phyloP scores from a whole-genome alignment of 1,284 basidiomycete species.

The Cryptococcus jaspeensis region DNA sequence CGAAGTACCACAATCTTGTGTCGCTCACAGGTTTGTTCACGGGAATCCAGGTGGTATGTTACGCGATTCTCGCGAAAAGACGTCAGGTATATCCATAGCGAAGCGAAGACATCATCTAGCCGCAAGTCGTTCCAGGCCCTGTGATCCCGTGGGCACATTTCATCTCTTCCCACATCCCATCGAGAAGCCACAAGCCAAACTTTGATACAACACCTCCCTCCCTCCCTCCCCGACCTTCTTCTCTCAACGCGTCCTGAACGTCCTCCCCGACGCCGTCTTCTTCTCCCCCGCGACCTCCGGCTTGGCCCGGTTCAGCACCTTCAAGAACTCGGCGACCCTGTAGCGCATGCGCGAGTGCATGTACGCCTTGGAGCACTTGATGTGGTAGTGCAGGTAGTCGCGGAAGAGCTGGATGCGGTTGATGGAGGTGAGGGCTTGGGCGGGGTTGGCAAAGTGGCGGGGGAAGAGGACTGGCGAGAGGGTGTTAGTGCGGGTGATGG shows the following conservation, averaged over 20 bases:
- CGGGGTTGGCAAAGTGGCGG: conserved; percentile 80
- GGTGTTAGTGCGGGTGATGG: background rate
- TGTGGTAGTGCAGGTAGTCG: conserved; percentile 98
- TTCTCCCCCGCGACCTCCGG: conserved; percentile 77
- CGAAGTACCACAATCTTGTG: too few species aligned
- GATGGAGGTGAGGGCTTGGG: conserved; percentile 78
- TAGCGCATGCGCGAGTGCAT: conserved; percentile 98
- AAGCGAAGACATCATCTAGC: too few species aligned
- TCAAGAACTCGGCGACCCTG: conserved; percentile 94
- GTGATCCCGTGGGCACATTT: too few species aligned
- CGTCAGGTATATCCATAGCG: too few species aligned
- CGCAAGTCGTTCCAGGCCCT: too few species aligned
- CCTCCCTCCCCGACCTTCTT: too few species aligned
- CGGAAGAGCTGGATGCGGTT: conserved; percentile 96
- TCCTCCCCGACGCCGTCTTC: conserved; percentile 73
- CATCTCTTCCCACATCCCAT: too few species aligned
- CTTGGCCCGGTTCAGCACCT: conserved; percentile 97
- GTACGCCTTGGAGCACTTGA: conserved; percentile 98
- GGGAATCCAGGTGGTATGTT: too few species aligned
- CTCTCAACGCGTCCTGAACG: conserved; percentile 42
- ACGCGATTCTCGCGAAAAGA: too few species aligned
- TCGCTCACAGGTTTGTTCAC: too few species aligned
- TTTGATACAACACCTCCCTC: conserved; percentile 1
- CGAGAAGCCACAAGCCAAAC: too few species aligned
- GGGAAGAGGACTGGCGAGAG: conserved; percentile 76